Evolutionary conservation across 306 rosid genomes (phyloP).

Genomic region (Lathyrus tuberosus): DNA sequence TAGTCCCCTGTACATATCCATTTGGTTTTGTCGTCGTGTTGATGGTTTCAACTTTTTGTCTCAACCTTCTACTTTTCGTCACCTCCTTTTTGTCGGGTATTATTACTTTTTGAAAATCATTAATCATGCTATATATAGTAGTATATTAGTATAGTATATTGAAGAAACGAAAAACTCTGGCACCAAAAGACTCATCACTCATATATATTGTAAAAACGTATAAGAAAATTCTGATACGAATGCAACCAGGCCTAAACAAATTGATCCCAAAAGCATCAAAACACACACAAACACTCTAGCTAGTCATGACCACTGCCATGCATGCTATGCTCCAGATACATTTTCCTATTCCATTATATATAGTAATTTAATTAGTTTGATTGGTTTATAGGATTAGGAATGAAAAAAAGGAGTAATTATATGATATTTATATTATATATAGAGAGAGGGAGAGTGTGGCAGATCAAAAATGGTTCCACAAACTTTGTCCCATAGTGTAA

Average conservation of each 20-base stretch:
- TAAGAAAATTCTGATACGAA: not conserved
- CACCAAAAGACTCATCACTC: no score
- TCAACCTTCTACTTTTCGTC: not conserved
- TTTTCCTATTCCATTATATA: no score
- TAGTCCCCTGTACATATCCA: not conserved
- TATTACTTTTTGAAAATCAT: not conserved
- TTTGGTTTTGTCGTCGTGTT: not conserved
- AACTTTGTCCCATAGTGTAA: conserved; percentile 45
- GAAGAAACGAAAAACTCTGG: no score
- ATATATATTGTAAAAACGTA: no score
- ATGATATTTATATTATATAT: not conserved
- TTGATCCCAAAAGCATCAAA: no score
- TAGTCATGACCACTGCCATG: no score
- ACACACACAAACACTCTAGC: no score
- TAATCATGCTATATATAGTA: not conserved
- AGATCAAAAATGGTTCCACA: conserved; percentile 63
- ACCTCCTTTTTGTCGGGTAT: not conserved
- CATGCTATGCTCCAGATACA: no score
- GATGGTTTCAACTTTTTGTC: not conserved
- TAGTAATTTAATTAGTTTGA: no score
- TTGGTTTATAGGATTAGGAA: no score
- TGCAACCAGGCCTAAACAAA: not conserved
- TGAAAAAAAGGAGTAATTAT: no score
- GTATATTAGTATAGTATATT: no score
- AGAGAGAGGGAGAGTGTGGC: not conserved